Evolutionary conservation across 257 asterid species (phyloP).

Genomic region (Solanum chaucha): DNA sequence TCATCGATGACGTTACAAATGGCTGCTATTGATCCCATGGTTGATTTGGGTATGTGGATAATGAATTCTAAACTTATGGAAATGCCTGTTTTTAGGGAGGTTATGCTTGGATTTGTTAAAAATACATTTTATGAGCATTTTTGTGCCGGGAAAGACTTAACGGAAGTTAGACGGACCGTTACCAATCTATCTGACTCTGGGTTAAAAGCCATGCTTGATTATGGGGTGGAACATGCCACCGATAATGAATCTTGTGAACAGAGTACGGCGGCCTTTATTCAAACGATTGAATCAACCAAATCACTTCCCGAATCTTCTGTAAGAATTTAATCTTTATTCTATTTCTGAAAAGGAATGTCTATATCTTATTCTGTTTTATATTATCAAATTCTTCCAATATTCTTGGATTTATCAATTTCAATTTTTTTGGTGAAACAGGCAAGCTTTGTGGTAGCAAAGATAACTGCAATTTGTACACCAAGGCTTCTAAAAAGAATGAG

Average conservation of each 20-base stretch:
- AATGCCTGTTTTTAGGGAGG: constrained; percentile 19
- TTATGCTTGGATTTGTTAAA: constrained; percentile 23
- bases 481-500: constrained; percentile 57
- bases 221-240: constrained; percentile 64
- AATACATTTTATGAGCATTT: constrained; percentile 56
- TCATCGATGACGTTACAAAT: no score
- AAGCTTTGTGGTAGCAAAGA: constrained; percentile 77
- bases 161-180: constrained; percentile 34
- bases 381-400: background rate
- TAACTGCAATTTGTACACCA: constrained; percentile 64
- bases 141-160: constrained; percentile 55
- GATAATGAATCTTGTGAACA: constrained; percentile 48
- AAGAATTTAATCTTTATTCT: background rate
- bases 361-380: background rate
- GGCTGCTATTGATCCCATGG: constrained; percentile 21
- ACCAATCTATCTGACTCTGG: constrained; percentile 35
- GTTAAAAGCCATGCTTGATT: constrained; percentile 69
- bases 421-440: constrained; percentile 28
- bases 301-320: constrained; percentile 31
- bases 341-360: background rate
- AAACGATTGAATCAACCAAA: constrained; percentile 36
- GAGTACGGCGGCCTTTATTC: constrained; percentile 33
- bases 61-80: constrained; percentile 40
- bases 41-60: constrained; percentile 41
- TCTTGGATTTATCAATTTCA: background rate